Evolutionary conservation across 2,329 filamentous ascomycete species (phyloP).

Genomic region (Sporothrix euskadiensis): DNA sequence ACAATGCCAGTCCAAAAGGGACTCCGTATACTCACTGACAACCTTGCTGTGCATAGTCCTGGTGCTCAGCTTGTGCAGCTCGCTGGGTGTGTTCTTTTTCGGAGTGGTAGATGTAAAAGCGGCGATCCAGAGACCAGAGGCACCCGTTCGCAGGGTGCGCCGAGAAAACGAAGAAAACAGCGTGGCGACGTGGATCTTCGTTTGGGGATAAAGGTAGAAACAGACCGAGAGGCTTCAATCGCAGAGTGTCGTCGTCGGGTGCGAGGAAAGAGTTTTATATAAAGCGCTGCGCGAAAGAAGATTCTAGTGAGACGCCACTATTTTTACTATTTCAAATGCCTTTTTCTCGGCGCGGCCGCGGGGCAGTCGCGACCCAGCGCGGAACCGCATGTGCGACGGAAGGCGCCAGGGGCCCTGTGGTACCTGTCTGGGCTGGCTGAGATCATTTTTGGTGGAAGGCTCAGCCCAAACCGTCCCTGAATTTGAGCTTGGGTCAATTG

Average conservation of each 20-base stretch:
- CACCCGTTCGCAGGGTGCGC: slow-evolving; percentile 73
- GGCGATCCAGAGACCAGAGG: slow-evolving; percentile 70
- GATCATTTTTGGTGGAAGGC: slow-evolving; percentile 4
- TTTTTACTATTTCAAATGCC: slow-evolving; percentile 17
- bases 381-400: background rate
- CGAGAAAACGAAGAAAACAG: slow-evolving; percentile 86
- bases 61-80: slow-evolving; percentile 43
- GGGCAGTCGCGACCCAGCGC: slow-evolving; percentile 1
- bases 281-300: background rate
- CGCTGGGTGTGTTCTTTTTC: slow-evolving; percentile 47
- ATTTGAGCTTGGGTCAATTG: background rate
- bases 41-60: slow-evolving; percentile 89
- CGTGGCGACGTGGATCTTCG: slow-evolving; percentile 61
- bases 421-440: slow-evolving; percentile 9
- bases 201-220: background rate
- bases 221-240: background rate
- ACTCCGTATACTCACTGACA: slow-evolving; percentile 62
- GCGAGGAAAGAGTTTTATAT: slow-evolving; percentile 1
- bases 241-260: background rate
- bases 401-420: background rate
- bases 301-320: slow-evolving; percentile 20
- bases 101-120: slow-evolving; percentile 67
- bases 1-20: background rate
- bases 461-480: background rate
- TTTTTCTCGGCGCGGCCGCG: slow-evolving; percentile 6